Evolutionary conservation across 768 basidiomycete species (phyloP), one percentile per base, ranked within the genome.

Genomic region (Porphyrellus cyaneotinctus): DNA sequence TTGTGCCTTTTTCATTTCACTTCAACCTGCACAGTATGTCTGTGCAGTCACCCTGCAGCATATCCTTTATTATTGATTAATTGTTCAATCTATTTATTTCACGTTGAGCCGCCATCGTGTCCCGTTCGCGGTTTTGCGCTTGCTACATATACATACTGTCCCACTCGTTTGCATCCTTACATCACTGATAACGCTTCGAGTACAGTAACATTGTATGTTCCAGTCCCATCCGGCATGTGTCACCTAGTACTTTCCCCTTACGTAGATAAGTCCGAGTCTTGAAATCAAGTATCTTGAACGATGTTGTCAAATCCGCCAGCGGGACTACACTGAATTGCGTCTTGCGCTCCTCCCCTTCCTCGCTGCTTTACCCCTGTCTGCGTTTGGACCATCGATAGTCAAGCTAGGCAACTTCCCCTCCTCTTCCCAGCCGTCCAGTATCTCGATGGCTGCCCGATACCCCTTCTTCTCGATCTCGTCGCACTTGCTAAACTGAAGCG

Each of bases 401-500:
- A 84, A 75, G n/a, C 78, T 82, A 1, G 93, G 92, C n/a, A 98
- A 74, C 51, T 77, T 78, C 5, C 90, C 92, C 59, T 95, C 88
- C 15, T 85, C 85, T 44, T 90, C 85, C 79, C 92, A 87, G 58
- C 84, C 81, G 47, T 80, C 78, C 24, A 99, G 67, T 51, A 87
- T 79, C 45, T 84, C 78, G 61, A 84, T 70, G 1, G 89, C 84
- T 3, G 87, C 86, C 8, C 76, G 65, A 61, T 93, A 88, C 0
- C 95, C 97, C 63, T 85, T 86, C 62, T 81, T 80, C 63, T 87
- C 78, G 23, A 99, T 86, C 70, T 97, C 92, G 58, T 89, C 87
- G 61, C 90, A 95, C 68, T 91, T 91, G 48, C 80, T 75, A 64
- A 92, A 95, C 66, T 95, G 90, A 23, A 97, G 76, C 6, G 94